phyloP scores from a whole-genome alignment of 192 early-diverging fungal species.

The Entomortierella chlamydospora region DNA sequence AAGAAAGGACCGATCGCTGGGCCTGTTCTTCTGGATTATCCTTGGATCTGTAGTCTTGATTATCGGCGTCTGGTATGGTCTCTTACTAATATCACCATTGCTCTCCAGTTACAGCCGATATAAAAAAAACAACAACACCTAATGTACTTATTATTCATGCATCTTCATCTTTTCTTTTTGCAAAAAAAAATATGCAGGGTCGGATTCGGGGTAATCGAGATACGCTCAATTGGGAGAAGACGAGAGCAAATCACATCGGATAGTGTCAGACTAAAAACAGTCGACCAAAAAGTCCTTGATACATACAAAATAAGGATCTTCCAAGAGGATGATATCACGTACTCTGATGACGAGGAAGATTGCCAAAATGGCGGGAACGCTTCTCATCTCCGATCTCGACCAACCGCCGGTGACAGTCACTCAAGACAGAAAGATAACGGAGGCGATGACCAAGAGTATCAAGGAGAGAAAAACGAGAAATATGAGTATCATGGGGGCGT shows the following conservation, averaged over 20 bases:
- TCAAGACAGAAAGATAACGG: neutral
- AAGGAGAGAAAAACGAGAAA: constrained; percentile 6
- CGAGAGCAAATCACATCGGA: constrained; percentile 33
- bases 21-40: constrained; percentile 42
- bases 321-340: constrained; percentile 31
- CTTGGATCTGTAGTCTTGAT: constrained; percentile 38
- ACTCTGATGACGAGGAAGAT: constrained; percentile 33
- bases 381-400: neutral
- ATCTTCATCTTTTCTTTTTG: neutral
- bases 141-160: neutral
- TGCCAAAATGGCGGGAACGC: neutral
- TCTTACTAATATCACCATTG: no score
- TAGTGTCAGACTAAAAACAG: constrained; percentile 32
- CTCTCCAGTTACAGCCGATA: no score
- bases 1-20: constrained; percentile 22
- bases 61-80: constrained; percentile 42
- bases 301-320: constrained; percentile 39
- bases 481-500: neutral
- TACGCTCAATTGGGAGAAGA: constrained; percentile 23
- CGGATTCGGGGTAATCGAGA: constrained; percentile 44
- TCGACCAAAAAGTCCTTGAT: constrained; percentile 38
- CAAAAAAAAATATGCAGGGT: constrained; percentile 18
- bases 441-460: neutral
- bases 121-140: neutral
- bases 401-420: neutral